Percentiles rank a stretch among this genome's conserved stretches.
These are phyloP conservation scores for Citrus maxima DNA, from an alignment of 345 rosid genomes.

Conservation along the genomic window DNA sequence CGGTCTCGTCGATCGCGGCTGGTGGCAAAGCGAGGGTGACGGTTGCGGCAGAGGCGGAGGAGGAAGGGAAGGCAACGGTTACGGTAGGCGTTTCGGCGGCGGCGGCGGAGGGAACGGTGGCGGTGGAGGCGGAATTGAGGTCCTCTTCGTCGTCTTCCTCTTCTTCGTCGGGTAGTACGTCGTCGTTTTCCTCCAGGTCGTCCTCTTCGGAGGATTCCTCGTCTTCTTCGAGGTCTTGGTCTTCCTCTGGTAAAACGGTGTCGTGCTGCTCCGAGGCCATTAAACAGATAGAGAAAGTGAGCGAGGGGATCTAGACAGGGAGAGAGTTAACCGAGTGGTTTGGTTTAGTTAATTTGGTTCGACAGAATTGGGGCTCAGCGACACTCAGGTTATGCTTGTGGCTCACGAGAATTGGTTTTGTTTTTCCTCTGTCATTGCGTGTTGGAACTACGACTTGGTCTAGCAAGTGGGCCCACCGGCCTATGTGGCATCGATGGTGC, in stretches of 20 bases:
- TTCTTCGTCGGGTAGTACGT: slow-evolving; percentile 28
- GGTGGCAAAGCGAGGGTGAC: slow-evolving; percentile 42
- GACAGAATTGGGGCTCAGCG: neutral
- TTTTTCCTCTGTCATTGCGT: neutral
- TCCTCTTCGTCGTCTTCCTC: slow-evolving; percentile 45
- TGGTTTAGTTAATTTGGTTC: neutral
- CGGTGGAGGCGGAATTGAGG: slow-evolving; percentile 40
- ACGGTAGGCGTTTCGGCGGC: slow-evolving; percentile 25
- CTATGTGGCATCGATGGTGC: neutral
- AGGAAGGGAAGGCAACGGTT: slow-evolving; percentile 28
- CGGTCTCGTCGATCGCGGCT: slow-evolving; percentile 28
- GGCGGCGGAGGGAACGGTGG: slow-evolving; percentile 20
- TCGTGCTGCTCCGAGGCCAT: slow-evolving; percentile 70
- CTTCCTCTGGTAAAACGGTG: slow-evolving; percentile 48
- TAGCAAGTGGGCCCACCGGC: neutral
- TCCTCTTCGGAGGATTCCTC: slow-evolving; percentile 42
- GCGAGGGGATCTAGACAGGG: neutral
- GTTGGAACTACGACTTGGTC: slow-evolving; percentile 10
- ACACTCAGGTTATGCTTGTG: neutral
- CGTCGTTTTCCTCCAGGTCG: slow-evolving; percentile 59
- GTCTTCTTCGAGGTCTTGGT: slow-evolving; percentile 44
- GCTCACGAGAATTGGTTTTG: slow-evolving; percentile 15
- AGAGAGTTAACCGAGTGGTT: neutral
- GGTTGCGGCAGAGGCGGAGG: slow-evolving; percentile 31
- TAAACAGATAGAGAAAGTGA: neutral